A percentile compares a stretch with the other conserved stretches of the same genome.
These are phyloP conservation scores for Ilyonectria robusta DNA, from an alignment of 2,329 filamentous ascomycete genomes.

Conservation along the genomic window DNA sequence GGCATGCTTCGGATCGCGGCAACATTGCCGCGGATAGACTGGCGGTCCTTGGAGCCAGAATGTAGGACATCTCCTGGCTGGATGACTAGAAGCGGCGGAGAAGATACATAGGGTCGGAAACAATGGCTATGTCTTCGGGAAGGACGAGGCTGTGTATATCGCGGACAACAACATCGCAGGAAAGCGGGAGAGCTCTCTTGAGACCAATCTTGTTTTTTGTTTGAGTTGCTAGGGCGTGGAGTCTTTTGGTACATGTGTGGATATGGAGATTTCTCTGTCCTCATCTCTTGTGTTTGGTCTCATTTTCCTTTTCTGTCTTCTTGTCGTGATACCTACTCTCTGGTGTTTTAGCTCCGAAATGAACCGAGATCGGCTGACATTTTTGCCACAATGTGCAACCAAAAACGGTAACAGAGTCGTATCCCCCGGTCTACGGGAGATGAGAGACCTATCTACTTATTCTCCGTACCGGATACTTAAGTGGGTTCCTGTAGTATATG, in stretches of 20 bases:
- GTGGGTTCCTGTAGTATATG: background rate
- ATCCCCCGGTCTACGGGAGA: background rate
- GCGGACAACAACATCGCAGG: constrained; percentile 7
- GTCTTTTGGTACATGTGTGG: background rate
- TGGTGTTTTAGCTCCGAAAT: constrained; percentile 12
- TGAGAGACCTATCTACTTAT: background rate
- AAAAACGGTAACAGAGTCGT: background rate
- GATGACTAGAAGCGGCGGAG: background rate
- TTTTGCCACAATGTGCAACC: background rate
- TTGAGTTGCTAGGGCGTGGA: constrained; percentile 15
- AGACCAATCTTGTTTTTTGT: constrained; percentile 1
- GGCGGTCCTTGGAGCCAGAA: constrained; percentile 69
- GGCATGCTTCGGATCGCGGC: constrained; percentile 79
- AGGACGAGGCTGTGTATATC: constrained; percentile 19
- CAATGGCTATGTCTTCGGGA: constrained; percentile 23
- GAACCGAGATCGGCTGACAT: constrained; percentile 16
- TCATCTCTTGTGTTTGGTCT: constrained; percentile 9
- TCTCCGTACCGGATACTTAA: background rate
- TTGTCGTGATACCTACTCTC: constrained; percentile 27
- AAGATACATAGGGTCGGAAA: background rate
- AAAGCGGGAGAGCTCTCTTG: background rate
- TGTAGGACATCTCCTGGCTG: constrained; percentile 33
- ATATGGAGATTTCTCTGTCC: constrained; percentile 1
- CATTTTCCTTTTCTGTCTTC: constrained; percentile 11
- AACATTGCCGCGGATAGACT: constrained; percentile 86